Evolutionary conservation across 192 early-diverging fungal genomes (phyloP).

Genomic region (Thamnidium elegans): DNA sequence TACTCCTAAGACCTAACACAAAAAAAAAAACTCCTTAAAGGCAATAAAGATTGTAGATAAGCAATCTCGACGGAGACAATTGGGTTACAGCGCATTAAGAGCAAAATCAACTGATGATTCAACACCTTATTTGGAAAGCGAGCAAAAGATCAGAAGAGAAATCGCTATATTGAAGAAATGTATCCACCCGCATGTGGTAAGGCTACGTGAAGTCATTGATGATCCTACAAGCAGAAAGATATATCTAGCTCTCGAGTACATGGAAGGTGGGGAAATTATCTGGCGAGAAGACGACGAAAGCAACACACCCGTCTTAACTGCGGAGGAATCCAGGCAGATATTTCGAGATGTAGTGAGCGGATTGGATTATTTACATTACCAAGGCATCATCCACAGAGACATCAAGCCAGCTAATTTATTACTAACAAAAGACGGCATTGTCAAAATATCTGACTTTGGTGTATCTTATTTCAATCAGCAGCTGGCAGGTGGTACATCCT

Average conservation of each 20-base stretch:
- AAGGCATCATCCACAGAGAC: slow-evolving; percentile 95
- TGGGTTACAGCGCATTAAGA: slow-evolving; percentile 28
- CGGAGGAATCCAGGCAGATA: slow-evolving; percentile 68
- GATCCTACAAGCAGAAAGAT: slow-evolving; percentile 88
- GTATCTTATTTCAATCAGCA: slow-evolving; percentile 81
- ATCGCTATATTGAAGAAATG: slow-evolving; percentile 97
- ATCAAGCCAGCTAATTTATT: slow-evolving; percentile 98
- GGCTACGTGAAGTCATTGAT: slow-evolving; percentile 91
- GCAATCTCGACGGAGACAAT: slow-evolving; percentile 47
- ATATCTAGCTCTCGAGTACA: slow-evolving; percentile 90
- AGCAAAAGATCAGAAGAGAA: slow-evolving; percentile 91
- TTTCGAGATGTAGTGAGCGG: slow-evolving; percentile 89
- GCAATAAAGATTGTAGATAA: slow-evolving; percentile 73
- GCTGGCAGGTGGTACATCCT: slow-evolving; percentile 33
- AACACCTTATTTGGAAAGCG: slow-evolving; percentile 1
- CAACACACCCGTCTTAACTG: slow-evolving; percentile 56
- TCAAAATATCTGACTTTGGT: slow-evolving; percentile 99
- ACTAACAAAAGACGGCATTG: slow-evolving; percentile 63
- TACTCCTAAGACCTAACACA: too few species aligned
- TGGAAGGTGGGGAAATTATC: slow-evolving; percentile 87
- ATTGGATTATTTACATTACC: slow-evolving; percentile 91
- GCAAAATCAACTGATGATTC: not conserved
- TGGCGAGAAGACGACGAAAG: slow-evolving; percentile 70
- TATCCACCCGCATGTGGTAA: slow-evolving; percentile 87
- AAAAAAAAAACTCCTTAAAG: slow-evolving; percentile 23